Evolutionary conservation across 768 basidiomycete species (phyloP), one percentile per base, ranked within the genome.

Genomic region (Trametes cingulata): DNA sequence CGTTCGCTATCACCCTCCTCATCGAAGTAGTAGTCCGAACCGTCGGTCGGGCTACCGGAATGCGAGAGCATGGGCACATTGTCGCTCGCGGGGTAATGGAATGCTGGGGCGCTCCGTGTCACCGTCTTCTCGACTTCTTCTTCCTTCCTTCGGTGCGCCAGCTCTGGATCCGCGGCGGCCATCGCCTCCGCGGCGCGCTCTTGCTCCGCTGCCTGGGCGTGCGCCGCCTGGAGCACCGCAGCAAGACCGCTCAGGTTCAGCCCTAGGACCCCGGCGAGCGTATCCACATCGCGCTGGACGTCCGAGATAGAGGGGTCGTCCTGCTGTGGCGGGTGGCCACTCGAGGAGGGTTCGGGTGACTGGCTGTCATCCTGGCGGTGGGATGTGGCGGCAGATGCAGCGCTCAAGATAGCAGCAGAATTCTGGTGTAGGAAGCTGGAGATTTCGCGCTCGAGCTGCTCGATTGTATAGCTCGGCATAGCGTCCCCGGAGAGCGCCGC

Each of bases 201-300:
- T 42, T 77, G 77, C 61, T 81, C 80, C 14, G 77, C 73, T 29
- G 78, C 80, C 40, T 83, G 85, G 4, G 84, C 84, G 50, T 90
- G 87, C 9, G 87, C 91, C 53, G 88, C 90, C 63, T 91, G 88
- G 29, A 92, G 76, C 64, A 91, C 87, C 48, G 89, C 90, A n/a
- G 87, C 89, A 48, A 93, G 81, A 4, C 85, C 82, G 63, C 78
- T 82, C 43, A 88, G 74, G 36, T 80, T 79, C n/a, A 87, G 72
- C 48, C 79, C 58, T 25, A 67, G 49, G 25, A 57, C 50, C 20
- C 57, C 53, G n/a, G 69, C 71, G 42, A 58, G 53, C 17, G 68
- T 68, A 2, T 71, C 73, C 67, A 69, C 66, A 66, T 60, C 61
- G 51, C 56, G 59, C 9, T 61, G 41, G 42, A 52, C 39, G 22